Evolutionary conservation across 148 eudicot species (phyloP).

Genomic region (Polygonum maritimum): DNA sequence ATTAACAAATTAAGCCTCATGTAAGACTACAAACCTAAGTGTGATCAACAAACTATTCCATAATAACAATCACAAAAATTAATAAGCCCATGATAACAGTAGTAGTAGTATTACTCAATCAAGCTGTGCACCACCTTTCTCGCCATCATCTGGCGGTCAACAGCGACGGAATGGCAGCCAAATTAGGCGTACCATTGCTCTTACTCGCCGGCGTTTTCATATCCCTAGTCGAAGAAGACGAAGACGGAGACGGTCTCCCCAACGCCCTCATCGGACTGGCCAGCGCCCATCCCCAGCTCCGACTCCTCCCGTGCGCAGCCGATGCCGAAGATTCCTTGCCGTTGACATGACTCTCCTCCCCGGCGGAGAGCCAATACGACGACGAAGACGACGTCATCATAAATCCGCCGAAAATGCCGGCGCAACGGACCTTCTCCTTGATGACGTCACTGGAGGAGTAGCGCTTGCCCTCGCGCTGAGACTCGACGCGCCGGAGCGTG

Average conservation of each 20-base stretch:
- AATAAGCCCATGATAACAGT: neutral
- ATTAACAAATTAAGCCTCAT: neutral
- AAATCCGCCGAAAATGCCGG: slow-evolving; percentile 73
- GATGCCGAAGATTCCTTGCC: slow-evolving; percentile 14
- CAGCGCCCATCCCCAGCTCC: slow-evolving; percentile 88
- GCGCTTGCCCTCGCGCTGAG: slow-evolving; percentile 53
- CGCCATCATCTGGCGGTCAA: slow-evolving; percentile 54
- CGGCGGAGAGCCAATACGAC: slow-evolving; percentile 29
- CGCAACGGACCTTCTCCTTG: slow-evolving; percentile 59
- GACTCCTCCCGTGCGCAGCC: slow-evolving; percentile 36
- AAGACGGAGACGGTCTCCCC: slow-evolving; percentile 21
- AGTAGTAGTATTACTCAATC: neutral
- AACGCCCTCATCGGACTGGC: slow-evolving; percentile 81
- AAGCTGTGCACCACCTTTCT: slow-evolving; percentile 1
- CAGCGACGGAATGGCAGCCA: slow-evolving; percentile 69
- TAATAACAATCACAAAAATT: neutral
- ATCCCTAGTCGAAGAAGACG: neutral
- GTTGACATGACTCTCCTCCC: slow-evolving; percentile 11
- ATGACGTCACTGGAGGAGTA: slow-evolving; percentile 28
- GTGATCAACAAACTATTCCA: neutral
- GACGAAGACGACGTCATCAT: slow-evolving; percentile 50
- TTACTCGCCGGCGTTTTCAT: slow-evolving; percentile 12
- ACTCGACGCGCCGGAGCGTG: slow-evolving; percentile 79
- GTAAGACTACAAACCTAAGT: neutral
- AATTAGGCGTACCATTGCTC: slow-evolving; percentile 30